Evolutionary conservation across 441 rosid genomes (phyloP), one percentile per base, ranked within the genome.

Genomic region (Gossypium gossypioides): DNA sequence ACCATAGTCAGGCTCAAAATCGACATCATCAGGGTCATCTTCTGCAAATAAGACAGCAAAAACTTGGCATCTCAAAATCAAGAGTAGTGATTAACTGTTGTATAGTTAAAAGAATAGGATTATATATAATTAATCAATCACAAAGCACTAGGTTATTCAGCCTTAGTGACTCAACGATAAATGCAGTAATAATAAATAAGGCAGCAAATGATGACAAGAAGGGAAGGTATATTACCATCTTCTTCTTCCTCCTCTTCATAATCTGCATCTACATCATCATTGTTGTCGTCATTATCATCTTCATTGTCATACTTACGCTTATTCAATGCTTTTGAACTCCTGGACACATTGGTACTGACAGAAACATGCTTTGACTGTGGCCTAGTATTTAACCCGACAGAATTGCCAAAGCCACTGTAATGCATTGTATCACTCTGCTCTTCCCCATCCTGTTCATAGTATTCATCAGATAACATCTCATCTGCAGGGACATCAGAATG

Each of bases 381-480:
- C 80, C 89, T 81, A 60, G 89, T 83, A 79, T 77, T 87, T 73
- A 79, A 75, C 63, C 84, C 91, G 46, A 76, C 59, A 67, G 96
- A 79, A 75, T 84, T 82, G 78, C 74, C 80, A 76, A 86, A 77
- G 68, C 87, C 88, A 83, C 83, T 82, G 75, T 85, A 87, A 58
- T 78, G 89, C 81, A 83, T 75, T 10, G 88, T 84, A 74, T 93
- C 97, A 69, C 92, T 89, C 75, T 88, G 98, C 74, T 90, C 91
- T 81, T 93, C 98, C 76, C 96, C 98, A 84, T 90, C 99, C 80
- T 96, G 99, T 84, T 96, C 99, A 69, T 96, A 96, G 80, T 96
- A 96, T 79, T 96, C 99, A 85, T 96, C 99, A 72, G 99, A 96
- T 84, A 91, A 80, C 99, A 96, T 96, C 79, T 96, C 99, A 75